Conservation (phyloP, 345 rosid species). For the Euphorbia peplus region DNA sequence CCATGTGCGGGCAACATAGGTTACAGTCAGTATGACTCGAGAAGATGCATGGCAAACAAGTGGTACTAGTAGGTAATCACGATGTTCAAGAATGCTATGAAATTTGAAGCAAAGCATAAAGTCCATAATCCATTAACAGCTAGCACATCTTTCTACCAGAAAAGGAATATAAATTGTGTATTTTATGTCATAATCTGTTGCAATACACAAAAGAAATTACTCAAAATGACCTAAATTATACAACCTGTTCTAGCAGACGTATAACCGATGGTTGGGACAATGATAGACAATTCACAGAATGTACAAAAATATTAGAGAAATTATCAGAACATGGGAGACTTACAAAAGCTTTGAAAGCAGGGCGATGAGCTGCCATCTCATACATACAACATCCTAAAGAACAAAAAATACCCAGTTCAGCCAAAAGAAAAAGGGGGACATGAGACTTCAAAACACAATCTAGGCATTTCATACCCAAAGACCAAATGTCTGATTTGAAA, state of each 20-base stretch:
- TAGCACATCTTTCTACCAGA: background rate
- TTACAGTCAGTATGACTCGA: background rate
- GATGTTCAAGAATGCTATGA: background rate
- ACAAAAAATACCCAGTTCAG: conserved; percentile 27
- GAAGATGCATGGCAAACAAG: background rate
- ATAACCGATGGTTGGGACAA: background rate
- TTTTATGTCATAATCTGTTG: background rate
- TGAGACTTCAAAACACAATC: conserved; percentile 1
- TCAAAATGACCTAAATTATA: background rate
- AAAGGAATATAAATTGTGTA: background rate
- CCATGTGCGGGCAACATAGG: too few relatives aligned
- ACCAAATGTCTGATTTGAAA: conserved; percentile 98
- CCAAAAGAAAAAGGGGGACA: conserved; percentile 2
- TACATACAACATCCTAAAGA: conserved; percentile 92
- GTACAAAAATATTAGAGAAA: background rate
- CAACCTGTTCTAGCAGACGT: background rate
- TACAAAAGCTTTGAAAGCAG: conserved; percentile 99
- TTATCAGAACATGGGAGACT: conserved; percentile 32
- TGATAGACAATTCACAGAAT: background rate
- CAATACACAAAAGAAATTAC: background rate
- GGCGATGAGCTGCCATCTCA: conserved; percentile 98
- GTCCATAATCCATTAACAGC: conserved; percentile 4
- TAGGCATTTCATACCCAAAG: conserved; percentile 57
- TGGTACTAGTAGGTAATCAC: background rate
- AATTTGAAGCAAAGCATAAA: background rate